Conservation (phyloP, 2,329 filamentous ascomycete genomes). For the Fusarium sp. region DNA sequence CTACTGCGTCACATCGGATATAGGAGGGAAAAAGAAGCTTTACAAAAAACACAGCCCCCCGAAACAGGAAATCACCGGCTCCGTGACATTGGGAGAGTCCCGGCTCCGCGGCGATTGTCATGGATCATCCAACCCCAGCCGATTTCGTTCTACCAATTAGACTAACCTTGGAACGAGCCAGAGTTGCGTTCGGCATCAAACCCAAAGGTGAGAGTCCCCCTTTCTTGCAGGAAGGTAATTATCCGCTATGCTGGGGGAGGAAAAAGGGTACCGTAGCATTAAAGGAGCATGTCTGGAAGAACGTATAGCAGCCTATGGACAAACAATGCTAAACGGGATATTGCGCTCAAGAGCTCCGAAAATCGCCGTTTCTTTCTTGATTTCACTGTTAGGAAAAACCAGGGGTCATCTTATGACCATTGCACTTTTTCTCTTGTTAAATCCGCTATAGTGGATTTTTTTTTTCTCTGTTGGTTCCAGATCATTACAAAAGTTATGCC, state of each 20-base stretch:
- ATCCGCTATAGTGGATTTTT: not conserved
- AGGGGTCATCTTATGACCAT: not conserved
- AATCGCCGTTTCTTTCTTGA: not conserved
- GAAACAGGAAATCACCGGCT: slow-evolving; percentile 28
- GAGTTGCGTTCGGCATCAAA: slow-evolving; percentile 1
- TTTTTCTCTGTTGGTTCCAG: not conserved
- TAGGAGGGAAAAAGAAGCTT: not conserved
- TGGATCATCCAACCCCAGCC: not conserved
- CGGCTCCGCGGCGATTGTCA: slow-evolving; percentile 28
- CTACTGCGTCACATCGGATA: slow-evolving; percentile 11
- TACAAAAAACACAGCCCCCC: not conserved
- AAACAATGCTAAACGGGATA: not conserved
- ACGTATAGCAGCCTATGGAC: not conserved
- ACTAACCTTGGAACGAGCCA: not conserved
- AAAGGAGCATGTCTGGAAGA: not conserved
- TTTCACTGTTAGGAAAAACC: not conserved
- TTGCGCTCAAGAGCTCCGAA: not conserved
- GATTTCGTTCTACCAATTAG: not conserved
- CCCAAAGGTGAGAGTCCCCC: not conserved
- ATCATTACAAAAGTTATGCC: not conserved
- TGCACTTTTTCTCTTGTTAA: not conserved
- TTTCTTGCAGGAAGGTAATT: not conserved
- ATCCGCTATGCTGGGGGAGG: not conserved
- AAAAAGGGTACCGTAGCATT: not conserved
- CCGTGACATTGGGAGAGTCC: slow-evolving; percentile 22